Percentiles rank a stretch among this genome's conserved stretches.
Evolutionary conservation across 192 early-diverging fungal genomes (phyloP).

Genomic region (Coemansia sp.): DNA sequence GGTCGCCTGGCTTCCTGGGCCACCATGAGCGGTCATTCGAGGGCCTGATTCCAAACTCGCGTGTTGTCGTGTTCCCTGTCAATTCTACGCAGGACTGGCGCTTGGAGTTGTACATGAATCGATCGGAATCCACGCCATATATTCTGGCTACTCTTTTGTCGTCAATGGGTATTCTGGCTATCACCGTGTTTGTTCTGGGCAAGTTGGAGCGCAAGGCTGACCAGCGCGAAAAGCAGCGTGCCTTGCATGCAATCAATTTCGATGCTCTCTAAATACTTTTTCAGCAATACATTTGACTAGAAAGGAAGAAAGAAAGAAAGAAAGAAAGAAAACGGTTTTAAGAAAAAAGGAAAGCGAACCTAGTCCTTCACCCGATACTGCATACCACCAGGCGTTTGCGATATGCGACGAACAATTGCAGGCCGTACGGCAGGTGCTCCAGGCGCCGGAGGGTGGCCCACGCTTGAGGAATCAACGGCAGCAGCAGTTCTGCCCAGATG

Average conservation of each 20-base stretch:
- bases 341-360: neutral
- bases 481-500: neutral
- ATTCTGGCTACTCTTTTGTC: constrained; percentile 77
- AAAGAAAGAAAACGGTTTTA: neutral
- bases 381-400: constrained; percentile 10
- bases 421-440: constrained; percentile 10
- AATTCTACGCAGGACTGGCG: constrained; percentile 64
- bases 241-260: constrained; percentile 88
- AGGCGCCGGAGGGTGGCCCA: neutral
- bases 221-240: constrained; percentile 71
- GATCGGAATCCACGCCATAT: constrained; percentile 78
- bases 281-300: neutral
- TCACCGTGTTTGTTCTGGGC: constrained; percentile 70
- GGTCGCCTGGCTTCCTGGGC: constrained; percentile 43
- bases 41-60: constrained; percentile 93
- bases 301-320: constrained; percentile 3
- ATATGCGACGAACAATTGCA: constrained; percentile 12
- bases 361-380: constrained; percentile 23
- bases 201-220: constrained; percentile 81
- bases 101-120: constrained; percentile 87
- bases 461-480: neutral
- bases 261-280: constrained; percentile 69
- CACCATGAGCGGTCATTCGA: constrained; percentile 54
- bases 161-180: constrained; percentile 69
- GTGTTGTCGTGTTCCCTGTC: constrained; percentile 79